Evolutionary conservation across 768 basidiomycete species (phyloP).

Genomic region (Boletus rubroflammeus): DNA sequence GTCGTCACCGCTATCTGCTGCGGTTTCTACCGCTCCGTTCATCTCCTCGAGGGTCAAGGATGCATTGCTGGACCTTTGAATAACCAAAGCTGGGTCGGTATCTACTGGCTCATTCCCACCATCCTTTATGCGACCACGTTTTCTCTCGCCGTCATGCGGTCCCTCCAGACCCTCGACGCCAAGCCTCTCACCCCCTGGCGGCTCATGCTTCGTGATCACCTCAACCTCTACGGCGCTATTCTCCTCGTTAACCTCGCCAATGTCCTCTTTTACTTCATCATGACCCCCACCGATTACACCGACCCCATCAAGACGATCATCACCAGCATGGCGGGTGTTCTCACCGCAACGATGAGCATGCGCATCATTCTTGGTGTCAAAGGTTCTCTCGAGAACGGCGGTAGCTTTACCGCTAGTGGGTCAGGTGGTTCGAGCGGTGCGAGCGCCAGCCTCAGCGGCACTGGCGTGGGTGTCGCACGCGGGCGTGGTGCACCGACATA

Average conservation of each 20-base stretch:
- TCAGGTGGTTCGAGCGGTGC: conserved; percentile 45
- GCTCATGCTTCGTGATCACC: conserved; percentile 85
- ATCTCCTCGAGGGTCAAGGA: conserved; percentile 69
- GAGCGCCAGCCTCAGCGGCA: conserved; percentile 37
- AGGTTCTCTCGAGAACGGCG: conserved; percentile 69
- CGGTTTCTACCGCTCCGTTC: conserved; percentile 80
- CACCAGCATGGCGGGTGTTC: conserved; percentile 81
- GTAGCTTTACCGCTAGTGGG: conserved; percentile 59
- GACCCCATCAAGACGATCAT: conserved; percentile 83
- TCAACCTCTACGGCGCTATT: conserved; percentile 82
- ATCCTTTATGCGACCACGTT: conserved; percentile 47
- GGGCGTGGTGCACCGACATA: conserved; percentile 28
- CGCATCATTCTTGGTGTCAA: conserved; percentile 82
- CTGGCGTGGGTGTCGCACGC: conserved; percentile 22
- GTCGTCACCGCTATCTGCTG: conserved; percentile 71
- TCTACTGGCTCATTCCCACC: conserved; percentile 82
- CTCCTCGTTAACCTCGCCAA: conserved; percentile 80
- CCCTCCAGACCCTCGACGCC: conserved; percentile 20
- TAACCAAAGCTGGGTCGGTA: conserved; percentile 66
- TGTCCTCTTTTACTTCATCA: conserved; percentile 85
- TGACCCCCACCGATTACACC: conserved; percentile 52
- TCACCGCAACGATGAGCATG: conserved; percentile 84
- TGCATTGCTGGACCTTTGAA: conserved; percentile 81
- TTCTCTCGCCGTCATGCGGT: conserved; percentile 22
- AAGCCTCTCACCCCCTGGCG: conserved; percentile 72